These are phyloP conservation scores for Kodamaea ohmeri DNA, from an alignment of 1,139 yeast genomes.

Conservation along the genomic window DNA sequence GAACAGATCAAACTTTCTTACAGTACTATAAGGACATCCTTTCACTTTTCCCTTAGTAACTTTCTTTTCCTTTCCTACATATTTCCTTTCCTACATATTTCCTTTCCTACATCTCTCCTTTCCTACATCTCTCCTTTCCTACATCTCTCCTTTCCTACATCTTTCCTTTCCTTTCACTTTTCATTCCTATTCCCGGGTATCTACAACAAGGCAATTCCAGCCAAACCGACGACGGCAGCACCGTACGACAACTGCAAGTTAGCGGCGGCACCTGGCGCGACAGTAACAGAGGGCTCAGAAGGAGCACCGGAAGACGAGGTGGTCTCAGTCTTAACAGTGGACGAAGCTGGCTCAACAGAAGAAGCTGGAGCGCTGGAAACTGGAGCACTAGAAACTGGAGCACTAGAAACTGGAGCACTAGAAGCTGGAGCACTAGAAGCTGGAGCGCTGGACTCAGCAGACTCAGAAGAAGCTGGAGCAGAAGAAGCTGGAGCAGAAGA, in stretches of 20 bases:
- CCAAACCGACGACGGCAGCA: constrained; percentile 21
- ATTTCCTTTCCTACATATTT: not conserved
- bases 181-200: constrained; percentile 1
- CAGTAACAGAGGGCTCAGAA: constrained; percentile 10
- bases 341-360: constrained; percentile 14
- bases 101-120: not conserved
- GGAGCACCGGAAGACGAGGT: constrained; percentile 14
- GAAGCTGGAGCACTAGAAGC: constrained; percentile 19
- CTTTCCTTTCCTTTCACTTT: not conserved
- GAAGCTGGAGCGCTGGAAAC: constrained; percentile 18
- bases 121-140: not conserved
- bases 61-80: too few relatives aligned
- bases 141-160: not conserved
- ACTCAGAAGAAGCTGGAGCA: constrained; percentile 10
- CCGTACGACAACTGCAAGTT: constrained; percentile 17
- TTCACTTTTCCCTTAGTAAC: too few relatives aligned
- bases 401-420: constrained; percentile 13
- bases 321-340: constrained; percentile 3
- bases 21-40: too few relatives aligned
- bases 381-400: constrained; percentile 15
- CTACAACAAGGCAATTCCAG: constrained; percentile 21
- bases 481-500: constrained; percentile 9
- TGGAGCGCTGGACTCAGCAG: constrained; percentile 16
- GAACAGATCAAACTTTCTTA: too few relatives aligned
- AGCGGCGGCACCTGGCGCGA: constrained; percentile 13